These are phyloP conservation scores for Aspergillus incahuasiensis DNA, from an alignment of 495 filamentous ascomycete species.

Conservation along the genomic window DNA sequence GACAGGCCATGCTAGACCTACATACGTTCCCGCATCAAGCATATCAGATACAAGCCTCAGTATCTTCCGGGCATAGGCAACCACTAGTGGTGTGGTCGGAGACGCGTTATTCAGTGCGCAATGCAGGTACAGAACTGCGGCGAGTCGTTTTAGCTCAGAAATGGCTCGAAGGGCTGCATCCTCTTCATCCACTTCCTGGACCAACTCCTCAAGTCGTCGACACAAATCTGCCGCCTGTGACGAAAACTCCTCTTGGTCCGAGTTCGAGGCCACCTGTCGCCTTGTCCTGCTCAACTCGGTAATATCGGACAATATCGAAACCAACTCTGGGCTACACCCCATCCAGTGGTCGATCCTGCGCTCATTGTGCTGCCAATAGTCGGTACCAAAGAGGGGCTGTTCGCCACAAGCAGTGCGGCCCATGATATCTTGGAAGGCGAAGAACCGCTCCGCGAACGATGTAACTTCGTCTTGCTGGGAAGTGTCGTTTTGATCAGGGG, in stretches of 20 bases:
- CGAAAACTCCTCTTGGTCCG: slow-evolving; percentile 21
- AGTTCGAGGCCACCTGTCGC: slow-evolving; percentile 23
- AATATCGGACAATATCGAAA: slow-evolving; percentile 35
- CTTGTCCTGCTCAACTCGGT: slow-evolving; percentile 40
- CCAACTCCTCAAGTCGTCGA: slow-evolving; percentile 27
- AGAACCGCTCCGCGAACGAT: slow-evolving; percentile 40
- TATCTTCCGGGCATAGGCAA: slow-evolving; percentile 33
- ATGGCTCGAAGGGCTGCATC: slow-evolving; percentile 32
- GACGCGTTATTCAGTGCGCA: slow-evolving; percentile 37
- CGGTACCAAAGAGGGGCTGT: slow-evolving; percentile 35
- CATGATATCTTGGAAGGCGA: slow-evolving; percentile 48
- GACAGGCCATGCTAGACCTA: slow-evolving; percentile 40
- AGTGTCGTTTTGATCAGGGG: slow-evolving; percentile 15
- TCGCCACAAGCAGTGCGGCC: slow-evolving; percentile 44
- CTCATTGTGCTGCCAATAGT: slow-evolving; percentile 39
- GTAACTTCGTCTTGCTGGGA: slow-evolving; percentile 17
- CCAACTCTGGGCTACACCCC: slow-evolving; percentile 43
- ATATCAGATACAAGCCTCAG: slow-evolving; percentile 30
- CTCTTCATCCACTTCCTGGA: slow-evolving; percentile 32
- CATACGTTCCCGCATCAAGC: slow-evolving; percentile 27
- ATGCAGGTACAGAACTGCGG: slow-evolving; percentile 39
- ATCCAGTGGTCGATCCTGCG: slow-evolving; percentile 41
- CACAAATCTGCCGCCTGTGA: slow-evolving; percentile 29
- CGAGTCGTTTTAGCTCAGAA: slow-evolving; percentile 41
- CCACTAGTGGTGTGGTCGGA: slow-evolving; percentile 34